phyloP scores from a whole-genome alignment of 2,329 filamentous ascomycete species.

The Aspergillus pseudoterreus region DNA sequence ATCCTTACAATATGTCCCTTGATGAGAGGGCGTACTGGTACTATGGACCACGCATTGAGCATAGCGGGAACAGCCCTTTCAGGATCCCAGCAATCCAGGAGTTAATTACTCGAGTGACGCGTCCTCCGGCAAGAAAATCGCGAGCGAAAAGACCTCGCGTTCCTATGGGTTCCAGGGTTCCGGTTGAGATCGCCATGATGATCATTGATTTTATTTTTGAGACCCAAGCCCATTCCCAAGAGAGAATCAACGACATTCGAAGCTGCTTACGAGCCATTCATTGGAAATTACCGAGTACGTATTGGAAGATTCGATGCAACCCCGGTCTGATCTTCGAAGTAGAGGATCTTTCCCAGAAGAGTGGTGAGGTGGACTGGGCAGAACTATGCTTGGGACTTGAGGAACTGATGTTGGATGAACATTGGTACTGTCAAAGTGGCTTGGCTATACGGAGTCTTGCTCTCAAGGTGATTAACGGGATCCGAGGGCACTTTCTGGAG shows the following conservation, averaged over 20 bases:
- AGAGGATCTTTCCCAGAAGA: neutral
- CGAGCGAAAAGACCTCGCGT: neutral
- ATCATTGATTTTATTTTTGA: constrained; percentile 4
- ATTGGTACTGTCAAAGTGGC: constrained; percentile 10
- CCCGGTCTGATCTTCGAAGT: constrained; percentile 3
- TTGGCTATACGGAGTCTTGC: neutral
- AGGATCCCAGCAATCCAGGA: constrained; percentile 2
- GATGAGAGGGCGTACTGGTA: neutral
- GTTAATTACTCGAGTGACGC: neutral
- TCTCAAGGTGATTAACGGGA: neutral
- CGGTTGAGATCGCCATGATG: constrained; percentile 2
- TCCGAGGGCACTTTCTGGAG: neutral
- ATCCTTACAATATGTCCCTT: neutral
- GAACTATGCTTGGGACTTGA: constrained; percentile 7
- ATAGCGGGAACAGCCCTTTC: neutral
- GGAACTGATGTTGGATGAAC: constrained; percentile 3
- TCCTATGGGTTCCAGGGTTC: neutral
- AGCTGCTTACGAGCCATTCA: constrained; percentile 6
- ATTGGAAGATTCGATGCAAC: constrained; percentile 7
- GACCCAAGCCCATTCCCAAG: neutral
- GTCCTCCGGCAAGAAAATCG: neutral
- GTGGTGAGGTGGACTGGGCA: constrained; percentile 1
- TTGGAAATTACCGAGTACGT: constrained; percentile 5
- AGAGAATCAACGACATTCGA: neutral
- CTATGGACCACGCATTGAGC: neutral